Conservation (phyloP, 768 basidiomycete genomes). For the Hydnomerulius pinastri region DNA sequence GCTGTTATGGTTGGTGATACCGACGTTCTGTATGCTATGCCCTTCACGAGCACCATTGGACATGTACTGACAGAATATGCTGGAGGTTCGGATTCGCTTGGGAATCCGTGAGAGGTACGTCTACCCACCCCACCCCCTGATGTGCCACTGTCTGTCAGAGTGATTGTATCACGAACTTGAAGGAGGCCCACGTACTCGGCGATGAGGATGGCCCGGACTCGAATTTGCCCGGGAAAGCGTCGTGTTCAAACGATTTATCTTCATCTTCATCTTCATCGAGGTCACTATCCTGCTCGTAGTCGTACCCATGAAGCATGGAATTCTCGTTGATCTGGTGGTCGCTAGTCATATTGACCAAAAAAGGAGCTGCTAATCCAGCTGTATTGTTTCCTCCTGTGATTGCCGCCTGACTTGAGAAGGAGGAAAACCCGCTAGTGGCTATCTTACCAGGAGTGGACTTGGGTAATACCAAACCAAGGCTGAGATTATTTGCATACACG, state of each 20-base stretch:
- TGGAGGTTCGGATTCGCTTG: constrained; percentile 13
- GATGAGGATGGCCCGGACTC: constrained; percentile 2
- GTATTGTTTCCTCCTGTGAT: constrained; percentile 7
- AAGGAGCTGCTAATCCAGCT: constrained; percentile 7
- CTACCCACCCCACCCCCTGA: not conserved
- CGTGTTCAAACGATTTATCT: not conserved
- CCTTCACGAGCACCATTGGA: constrained; percentile 31
- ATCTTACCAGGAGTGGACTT: constrained; percentile 14
- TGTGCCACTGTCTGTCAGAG: not conserved
- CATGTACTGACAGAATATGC: constrained; percentile 23
- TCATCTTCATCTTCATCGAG: constrained; percentile 27
- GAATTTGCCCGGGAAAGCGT: not conserved
- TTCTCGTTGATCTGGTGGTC: constrained; percentile 20
- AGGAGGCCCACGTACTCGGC: not conserved
- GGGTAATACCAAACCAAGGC: constrained; percentile 18
- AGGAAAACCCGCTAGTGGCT: not conserved
- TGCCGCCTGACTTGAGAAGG: not conserved
- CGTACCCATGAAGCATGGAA: constrained; percentile 27
- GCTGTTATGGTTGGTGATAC: not conserved
- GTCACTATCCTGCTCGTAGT: constrained; percentile 31
- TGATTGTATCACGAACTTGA: not conserved
- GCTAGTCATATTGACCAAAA: constrained; percentile 24
- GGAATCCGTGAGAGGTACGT: not conserved
- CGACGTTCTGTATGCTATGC: constrained; percentile 30
- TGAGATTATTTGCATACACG: constrained; percentile 25